These are phyloP conservation scores for Thraustochytrium striatum DNA, from an alignment of 352 stramenopile genomes.

Conservation along the genomic window DNA sequence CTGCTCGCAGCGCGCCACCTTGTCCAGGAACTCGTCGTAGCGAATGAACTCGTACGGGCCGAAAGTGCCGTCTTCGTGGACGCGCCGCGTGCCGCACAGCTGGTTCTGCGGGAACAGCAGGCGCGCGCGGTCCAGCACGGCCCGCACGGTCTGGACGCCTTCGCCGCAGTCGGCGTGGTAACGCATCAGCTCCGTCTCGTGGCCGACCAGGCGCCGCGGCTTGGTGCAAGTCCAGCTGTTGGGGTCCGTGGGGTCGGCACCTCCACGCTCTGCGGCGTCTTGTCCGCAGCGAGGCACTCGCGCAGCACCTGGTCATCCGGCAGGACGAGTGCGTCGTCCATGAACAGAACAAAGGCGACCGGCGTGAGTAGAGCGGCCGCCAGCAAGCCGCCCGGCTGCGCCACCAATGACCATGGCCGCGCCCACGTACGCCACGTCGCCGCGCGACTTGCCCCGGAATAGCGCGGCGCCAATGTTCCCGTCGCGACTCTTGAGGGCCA, in stretches of 20 bases:
- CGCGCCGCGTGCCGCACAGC: slow-evolving; percentile 3
- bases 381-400: not conserved
- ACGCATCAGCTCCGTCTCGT: slow-evolving; percentile 20
- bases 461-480: too few relatives aligned
- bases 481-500: not conserved
- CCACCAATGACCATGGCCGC: not conserved
- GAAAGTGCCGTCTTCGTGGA: not conserved
- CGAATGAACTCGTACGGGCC: slow-evolving; percentile 44
- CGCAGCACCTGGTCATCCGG: slow-evolving; percentile 7
- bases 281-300: not conserved
- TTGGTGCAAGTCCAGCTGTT: not conserved
- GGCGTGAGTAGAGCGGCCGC: not conserved
- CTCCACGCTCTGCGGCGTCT: not conserved
- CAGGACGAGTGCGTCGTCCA: slow-evolving; percentile 36
- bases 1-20: not conserved
- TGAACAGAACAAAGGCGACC: not conserved
- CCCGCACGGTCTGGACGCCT: not conserved
- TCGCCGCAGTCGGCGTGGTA: slow-evolving; percentile 3
- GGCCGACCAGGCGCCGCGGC: not conserved
- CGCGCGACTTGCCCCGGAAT: too few relatives aligned
- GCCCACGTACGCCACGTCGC: not conserved
- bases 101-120: slow-evolving; percentile 29
- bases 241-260: not conserved
- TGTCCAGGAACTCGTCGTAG: slow-evolving; percentile 46
- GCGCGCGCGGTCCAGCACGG: not conserved